These are phyloP conservation scores for Endotrypanum monterogeii DNA, from an alignment of 208 protist species.

Conservation along the genomic window DNA sequence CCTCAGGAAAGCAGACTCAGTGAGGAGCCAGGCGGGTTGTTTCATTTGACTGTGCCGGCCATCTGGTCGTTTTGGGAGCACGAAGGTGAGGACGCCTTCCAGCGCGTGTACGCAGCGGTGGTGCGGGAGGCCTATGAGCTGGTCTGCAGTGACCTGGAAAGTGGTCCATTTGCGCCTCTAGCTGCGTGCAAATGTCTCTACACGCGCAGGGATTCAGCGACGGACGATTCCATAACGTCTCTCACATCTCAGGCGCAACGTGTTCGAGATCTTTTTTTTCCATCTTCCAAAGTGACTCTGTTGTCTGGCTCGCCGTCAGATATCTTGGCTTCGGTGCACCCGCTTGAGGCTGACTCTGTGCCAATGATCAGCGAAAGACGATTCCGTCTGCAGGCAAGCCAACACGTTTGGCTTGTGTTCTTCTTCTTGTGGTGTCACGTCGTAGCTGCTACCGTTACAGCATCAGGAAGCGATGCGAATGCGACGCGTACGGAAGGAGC, in stretches of 20 bases:
- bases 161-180: slow-evolving; percentile 38
- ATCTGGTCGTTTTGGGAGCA: slow-evolving; percentile 18
- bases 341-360: neutral
- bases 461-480: neutral
- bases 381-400: slow-evolving; percentile 27
- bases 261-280: slow-evolving; percentile 23
- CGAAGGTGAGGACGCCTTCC: slow-evolving; percentile 5
- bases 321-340: slow-evolving; percentile 8
- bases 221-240: neutral
- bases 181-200: slow-evolving; percentile 20
- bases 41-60: neutral
- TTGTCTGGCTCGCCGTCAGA: slow-evolving; percentile 2
- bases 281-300: neutral
- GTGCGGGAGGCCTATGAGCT: slow-evolving; percentile 31
- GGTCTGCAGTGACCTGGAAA: slow-evolving; percentile 14
- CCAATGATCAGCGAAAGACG: slow-evolving; percentile 21
- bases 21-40: neutral
- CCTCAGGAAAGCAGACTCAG: neutral
- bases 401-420: slow-evolving; percentile 44
- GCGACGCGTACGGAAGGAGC: neutral
- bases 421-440: slow-evolving; percentile 51
- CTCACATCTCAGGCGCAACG: neutral
- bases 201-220: neutral
- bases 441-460: neutral
- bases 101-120: slow-evolving; percentile 21